Base-by-base conservation (phyloP, 208 protist genomes). In the Histomonas meleagridis region DNA sequence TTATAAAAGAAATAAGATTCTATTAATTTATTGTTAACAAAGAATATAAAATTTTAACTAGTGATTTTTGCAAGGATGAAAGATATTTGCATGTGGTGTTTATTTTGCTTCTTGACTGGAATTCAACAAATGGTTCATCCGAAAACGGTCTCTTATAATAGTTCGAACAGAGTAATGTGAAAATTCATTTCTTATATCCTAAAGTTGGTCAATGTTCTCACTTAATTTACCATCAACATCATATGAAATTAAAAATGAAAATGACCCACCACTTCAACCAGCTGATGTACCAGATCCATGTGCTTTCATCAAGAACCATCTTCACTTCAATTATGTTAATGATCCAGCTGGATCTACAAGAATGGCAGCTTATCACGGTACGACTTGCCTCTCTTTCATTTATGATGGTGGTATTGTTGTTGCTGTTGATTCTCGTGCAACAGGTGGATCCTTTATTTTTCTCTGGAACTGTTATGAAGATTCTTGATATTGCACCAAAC, bases 391-490 rank as follows among this genome's bases (percentile, higher is more conserved):
- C 38, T 98, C 95, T 26, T 99, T 99, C 94, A 94, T 96, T 72
- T 99, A 98, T 94, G 90, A 98, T 69, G 96, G 95, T 48, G 98
- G 99, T 91, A 97, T 99, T 92, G 95, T 99, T 38, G 95, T 99
- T 70, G 96, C 98, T 40, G 99, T 99, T 49, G 99, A 99, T 95
- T 99, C 98, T 43, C 96, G 98, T 91, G 97, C 99, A n/a, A 98
- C 98, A 28, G 96, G 96, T 62, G 99, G 99, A 51, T 95, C 96
- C 90, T 99, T 98, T 94, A 98, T 99, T 91, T 95, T 95, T 95
- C 96, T 99, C 98, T 5, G 96, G 97, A 94, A 99, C 96, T 32
- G 98, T 99, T 43, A 97, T 99, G 95, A 99, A 99, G 95, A 97
- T 99, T 51, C 97, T 99, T 93, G 96, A 98, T 94, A 99, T 99